Evolutionary conservation across 306 rosid species (phyloP).

Genomic region (Vigna mungo): DNA sequence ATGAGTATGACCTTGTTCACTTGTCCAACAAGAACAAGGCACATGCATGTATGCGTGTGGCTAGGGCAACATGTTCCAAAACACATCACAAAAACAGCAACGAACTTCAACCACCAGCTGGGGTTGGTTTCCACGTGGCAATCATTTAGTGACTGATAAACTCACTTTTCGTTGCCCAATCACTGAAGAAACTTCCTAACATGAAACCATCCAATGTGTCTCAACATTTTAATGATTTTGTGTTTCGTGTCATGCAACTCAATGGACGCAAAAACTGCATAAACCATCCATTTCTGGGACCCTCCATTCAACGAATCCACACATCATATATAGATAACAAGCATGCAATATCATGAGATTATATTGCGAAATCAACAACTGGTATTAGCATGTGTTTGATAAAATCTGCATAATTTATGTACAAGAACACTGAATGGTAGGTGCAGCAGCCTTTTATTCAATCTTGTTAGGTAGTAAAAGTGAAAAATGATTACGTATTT

Average conservation of each 20-base stretch:
- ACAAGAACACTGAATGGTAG: background rate
- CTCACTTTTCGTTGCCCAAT: slow-evolving; percentile 32
- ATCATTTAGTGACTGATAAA: background rate
- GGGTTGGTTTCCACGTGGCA: slow-evolving; percentile 51
- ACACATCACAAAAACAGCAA: slow-evolving; percentile 42
- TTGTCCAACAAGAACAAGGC: slow-evolving; percentile 44
- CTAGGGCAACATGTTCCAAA: slow-evolving; percentile 8
- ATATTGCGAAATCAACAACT: background rate
- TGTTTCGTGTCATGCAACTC: slow-evolving; percentile 33
- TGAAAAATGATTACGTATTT: slow-evolving; percentile 42
- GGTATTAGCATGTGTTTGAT: slow-evolving; percentile 24
- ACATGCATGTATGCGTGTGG: slow-evolving; percentile 11
- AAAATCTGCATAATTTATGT: background rate
- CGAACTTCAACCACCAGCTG: slow-evolving; percentile 48
- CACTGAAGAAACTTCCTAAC: slow-evolving; percentile 28
- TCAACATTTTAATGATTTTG: background rate
- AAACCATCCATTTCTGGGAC: slow-evolving; percentile 28
- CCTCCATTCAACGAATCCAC: slow-evolving; percentile 38
- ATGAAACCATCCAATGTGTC: slow-evolving; percentile 18
- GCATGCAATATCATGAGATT: background rate
- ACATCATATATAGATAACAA: background rate
- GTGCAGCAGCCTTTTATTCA: slow-evolving; percentile 43
- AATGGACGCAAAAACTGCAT: slow-evolving; percentile 36
- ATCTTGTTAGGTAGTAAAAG: slow-evolving; percentile 48
- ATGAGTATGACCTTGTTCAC: slow-evolving; percentile 4